A percentile compares a stretch with the other conserved stretches of the same genome.
phyloP scores from a whole-genome alignment of 169 alveolate species.

The Cryptosporidium canis region DNA sequence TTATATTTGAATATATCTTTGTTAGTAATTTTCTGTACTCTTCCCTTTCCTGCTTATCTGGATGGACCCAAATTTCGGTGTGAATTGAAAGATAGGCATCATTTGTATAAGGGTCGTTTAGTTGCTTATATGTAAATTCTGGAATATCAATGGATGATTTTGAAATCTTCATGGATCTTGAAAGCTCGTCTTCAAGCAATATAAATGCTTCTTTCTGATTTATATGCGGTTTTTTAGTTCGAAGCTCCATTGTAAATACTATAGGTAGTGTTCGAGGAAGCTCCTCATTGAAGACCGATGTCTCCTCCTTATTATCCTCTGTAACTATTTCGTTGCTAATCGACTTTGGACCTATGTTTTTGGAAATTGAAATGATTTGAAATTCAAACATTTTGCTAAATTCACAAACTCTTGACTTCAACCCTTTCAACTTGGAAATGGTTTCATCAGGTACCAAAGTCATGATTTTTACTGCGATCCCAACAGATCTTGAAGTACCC shows the following conservation, averaged over 20 bases:
- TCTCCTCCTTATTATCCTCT: background rate
- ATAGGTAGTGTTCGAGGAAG: background rate
- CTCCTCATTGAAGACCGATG: background rate
- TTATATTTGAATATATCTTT: conserved; percentile 40
- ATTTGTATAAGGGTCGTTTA: conserved; percentile 19
- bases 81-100: background rate
- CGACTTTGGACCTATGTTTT: conserved; percentile 35
- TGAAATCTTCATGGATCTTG: conserved; percentile 30
- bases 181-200: conserved; percentile 39
- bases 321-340: conserved; percentile 22
- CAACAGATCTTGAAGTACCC: background rate
- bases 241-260: conserved; percentile 41
- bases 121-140: conserved; percentile 50
- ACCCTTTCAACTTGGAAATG: background rate
- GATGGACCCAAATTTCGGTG: conserved; percentile 65
- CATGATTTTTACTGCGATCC: conserved; percentile 12
- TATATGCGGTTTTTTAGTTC: conserved; percentile 21
- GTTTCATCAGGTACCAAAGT: background rate
- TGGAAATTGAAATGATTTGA: conserved; percentile 10
- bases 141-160: conserved; percentile 41
- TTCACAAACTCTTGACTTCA: background rate
- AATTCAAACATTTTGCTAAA: conserved; percentile 10
- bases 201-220: conserved; percentile 41
- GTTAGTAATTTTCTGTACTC: conserved; percentile 24
- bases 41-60: conserved; percentile 15